phyloP scores from a whole-genome alignment of 768 basidiomycete genomes.

The Russula sp. region DNA sequence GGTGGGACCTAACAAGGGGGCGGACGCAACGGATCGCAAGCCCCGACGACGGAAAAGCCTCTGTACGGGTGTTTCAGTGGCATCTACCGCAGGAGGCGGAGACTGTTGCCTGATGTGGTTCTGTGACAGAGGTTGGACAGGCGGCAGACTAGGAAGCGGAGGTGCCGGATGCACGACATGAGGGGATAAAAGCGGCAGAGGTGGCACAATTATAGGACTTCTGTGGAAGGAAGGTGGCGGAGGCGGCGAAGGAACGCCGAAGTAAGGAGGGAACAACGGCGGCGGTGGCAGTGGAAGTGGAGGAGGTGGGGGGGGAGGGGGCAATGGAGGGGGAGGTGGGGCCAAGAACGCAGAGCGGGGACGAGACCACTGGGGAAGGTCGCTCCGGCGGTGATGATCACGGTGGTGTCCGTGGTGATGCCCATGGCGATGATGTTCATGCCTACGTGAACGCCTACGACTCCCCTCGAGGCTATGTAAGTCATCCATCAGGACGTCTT shows the following conservation, averaged over 20 bases:
- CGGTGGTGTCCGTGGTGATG: constrained; percentile 7
- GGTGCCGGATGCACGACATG: constrained; percentile 17
- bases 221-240: constrained; percentile 4
- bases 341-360: constrained; percentile 12
- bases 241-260: constrained; percentile 5
- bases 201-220: not conserved
- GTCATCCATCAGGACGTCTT: not conserved
- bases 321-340: constrained; percentile 5
- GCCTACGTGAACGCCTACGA: constrained; percentile 1
- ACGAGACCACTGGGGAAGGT: constrained; percentile 9
- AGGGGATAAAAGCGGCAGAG: not conserved
- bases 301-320: not conserved
- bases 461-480: not conserved
- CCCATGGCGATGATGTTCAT: constrained; percentile 10
- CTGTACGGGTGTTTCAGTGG: constrained; percentile 7
- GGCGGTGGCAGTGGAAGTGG: not conserved
- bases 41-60: constrained; percentile 10
- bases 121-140: not conserved
- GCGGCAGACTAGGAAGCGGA: constrained; percentile 17
- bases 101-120: not conserved
- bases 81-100: not conserved
- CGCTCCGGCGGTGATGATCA: not conserved
- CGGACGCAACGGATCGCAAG: constrained; percentile 17
- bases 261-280: constrained; percentile 22
- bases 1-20: constrained; percentile 8